phyloP scores from a whole-genome alignment of 305 asterid genomes.

The Solanum chacoense region DNA sequence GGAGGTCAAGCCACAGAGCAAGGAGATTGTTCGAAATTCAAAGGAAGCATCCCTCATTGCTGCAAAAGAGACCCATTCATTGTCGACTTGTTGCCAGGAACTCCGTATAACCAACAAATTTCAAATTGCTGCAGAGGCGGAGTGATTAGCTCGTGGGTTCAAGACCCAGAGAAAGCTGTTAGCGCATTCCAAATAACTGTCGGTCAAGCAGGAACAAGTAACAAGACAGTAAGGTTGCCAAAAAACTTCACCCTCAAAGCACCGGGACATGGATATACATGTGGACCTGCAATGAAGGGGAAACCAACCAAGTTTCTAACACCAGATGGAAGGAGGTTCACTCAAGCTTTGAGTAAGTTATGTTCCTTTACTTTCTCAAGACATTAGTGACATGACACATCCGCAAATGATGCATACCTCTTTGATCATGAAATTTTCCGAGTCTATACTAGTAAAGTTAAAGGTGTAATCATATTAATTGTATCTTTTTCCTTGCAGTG shows the following conservation, averaged over 20 bases:
- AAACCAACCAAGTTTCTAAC: constrained; percentile 28
- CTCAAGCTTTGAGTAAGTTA: constrained; percentile 58
- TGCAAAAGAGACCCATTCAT: constrained; percentile 41
- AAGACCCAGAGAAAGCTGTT: constrained; percentile 33
- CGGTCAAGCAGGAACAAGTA: constrained; percentile 46
- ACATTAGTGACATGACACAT: not conserved
- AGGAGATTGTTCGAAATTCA: constrained; percentile 63
- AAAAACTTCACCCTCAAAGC: constrained; percentile 40
- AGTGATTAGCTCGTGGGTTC: constrained; percentile 40
- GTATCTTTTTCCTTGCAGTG: constrained; percentile 18
- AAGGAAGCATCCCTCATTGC: constrained; percentile 40
- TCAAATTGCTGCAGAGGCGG: constrained; percentile 61
- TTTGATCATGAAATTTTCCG: not conserved
- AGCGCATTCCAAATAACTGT: constrained; percentile 41
- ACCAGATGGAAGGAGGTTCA: constrained; percentile 36
- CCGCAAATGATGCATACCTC: not conserved
- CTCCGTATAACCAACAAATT: constrained; percentile 38
- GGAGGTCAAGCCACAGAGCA: constrained; percentile 61
- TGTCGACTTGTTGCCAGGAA: constrained; percentile 47
- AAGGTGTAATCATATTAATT: not conserved
- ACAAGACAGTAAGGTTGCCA: constrained; percentile 36
- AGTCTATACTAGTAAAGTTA: not conserved
- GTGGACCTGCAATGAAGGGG: constrained; percentile 37
- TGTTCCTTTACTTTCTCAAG: not conserved
- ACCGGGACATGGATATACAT: constrained; percentile 58